Conservation (phyloP, 805 yeast genomes). For the Yarrowia divulgata region DNA sequence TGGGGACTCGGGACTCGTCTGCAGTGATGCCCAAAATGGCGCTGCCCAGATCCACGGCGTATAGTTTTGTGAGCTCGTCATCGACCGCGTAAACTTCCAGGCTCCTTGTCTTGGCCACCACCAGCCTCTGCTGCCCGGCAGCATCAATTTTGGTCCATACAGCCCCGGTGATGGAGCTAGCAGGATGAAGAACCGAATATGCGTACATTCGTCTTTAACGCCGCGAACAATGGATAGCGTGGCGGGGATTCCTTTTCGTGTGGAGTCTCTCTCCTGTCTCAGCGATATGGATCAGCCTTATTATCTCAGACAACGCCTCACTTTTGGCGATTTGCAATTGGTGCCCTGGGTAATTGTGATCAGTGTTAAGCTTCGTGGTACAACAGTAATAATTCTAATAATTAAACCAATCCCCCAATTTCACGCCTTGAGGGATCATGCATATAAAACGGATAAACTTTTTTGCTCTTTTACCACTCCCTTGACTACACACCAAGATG, state of each 20-base stretch:
- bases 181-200: conserved; percentile 16
- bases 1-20: conserved; percentile 22
- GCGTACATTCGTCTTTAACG: conserved; percentile 10
- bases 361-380: conserved; percentile 20
- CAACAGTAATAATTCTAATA: neutral
- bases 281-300: neutral
- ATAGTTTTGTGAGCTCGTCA: conserved; percentile 15
- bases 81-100: conserved; percentile 25
- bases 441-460: conserved; percentile 32
- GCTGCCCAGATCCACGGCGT: conserved; percentile 22
- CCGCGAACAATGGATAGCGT: neutral
- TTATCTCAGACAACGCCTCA: conserved; percentile 28
- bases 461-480: conserved; percentile 9
- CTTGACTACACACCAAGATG: conserved; percentile 1
- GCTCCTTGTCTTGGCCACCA: conserved; percentile 28
- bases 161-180: conserved; percentile 32
- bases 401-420: neutral
- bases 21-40: conserved; percentile 23
- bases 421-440: conserved; percentile 26
- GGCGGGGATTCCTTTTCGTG: neutral
- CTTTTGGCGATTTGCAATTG: conserved; percentile 21
- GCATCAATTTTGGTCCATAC: conserved; percentile 32
- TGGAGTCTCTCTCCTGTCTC: neutral
- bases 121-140: conserved; percentile 27
- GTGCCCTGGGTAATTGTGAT: conserved; percentile 20